These are phyloP conservation scores for Pseudonitzschia multiseries DNA, from an alignment of 108 stramenopile genomes.

Conservation along the genomic window DNA sequence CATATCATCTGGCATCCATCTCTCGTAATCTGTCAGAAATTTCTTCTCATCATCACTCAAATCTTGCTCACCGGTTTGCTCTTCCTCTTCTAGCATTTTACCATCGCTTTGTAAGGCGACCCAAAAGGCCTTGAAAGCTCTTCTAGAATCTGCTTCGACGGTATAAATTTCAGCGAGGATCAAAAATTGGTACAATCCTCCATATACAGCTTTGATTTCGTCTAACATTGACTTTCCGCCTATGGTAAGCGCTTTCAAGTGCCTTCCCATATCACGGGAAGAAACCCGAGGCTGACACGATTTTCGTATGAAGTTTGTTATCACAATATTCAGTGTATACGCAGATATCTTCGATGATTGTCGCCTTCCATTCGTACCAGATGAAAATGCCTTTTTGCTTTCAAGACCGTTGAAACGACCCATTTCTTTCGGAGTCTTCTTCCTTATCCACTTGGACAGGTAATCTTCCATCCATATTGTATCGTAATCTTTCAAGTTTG, in stretches of 20 bases:
- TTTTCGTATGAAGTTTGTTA: slow-evolving; percentile 60
- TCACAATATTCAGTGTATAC: slow-evolving; percentile 62
- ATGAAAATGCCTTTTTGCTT: slow-evolving; percentile 1
- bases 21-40: slow-evolving; percentile 13
- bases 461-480: slow-evolving; percentile 75
- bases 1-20: not conserved
- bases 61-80: not conserved
- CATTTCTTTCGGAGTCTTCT: slow-evolving; percentile 12
- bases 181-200: slow-evolving; percentile 60
- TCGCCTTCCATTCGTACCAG: not conserved
- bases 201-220: slow-evolving; percentile 63
- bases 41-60: slow-evolving; percentile 13
- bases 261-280: slow-evolving; percentile 68
- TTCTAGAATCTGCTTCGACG: slow-evolving; percentile 7
- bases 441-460: slow-evolving; percentile 60
- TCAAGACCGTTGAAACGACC: not conserved
- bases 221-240: slow-evolving; percentile 57
- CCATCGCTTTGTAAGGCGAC: slow-evolving; percentile 5
- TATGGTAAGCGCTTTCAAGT: slow-evolving; percentile 57
- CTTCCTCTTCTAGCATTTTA: not conserved
- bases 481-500: slow-evolving; percentile 74
- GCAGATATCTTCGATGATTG: slow-evolving; percentile 30
- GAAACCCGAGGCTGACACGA: slow-evolving; percentile 51
- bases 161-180: slow-evolving; percentile 15
- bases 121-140: slow-evolving; percentile 15